Evolutionary conservation across 257 asterid species (phyloP).

Genomic region (Nemophila menziesii): DNA sequence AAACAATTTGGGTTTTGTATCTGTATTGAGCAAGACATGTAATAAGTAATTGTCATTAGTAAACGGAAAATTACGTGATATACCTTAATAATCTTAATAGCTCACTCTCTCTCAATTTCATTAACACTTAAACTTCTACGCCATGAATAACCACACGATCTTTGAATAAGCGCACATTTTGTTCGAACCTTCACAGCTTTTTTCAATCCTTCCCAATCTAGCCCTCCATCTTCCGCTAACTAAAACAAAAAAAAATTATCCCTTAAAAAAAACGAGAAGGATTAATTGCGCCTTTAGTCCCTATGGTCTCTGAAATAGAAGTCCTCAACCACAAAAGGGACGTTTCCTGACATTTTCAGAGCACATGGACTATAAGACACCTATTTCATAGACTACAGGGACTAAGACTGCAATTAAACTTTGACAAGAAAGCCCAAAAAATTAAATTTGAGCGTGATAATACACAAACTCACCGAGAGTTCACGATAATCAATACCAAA

Average conservation of each 20-base stretch:
- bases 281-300: no score
- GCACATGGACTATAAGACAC: no score
- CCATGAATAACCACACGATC: conserved; percentile 98
- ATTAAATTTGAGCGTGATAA: background rate
- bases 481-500: conserved; percentile 75
- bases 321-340: no score
- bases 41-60: no score
- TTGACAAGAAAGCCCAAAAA: no score
- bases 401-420: no score
- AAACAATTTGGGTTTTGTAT: conserved; percentile 69
- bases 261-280: no score
- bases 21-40: conserved; percentile 45
- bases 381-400: no score
- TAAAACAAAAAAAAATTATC: no score
- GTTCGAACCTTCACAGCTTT: conserved; percentile 63
- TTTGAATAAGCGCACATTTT: conserved; percentile 87
- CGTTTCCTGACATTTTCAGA: no score
- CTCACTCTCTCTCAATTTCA: conserved; percentile 72
- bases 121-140: conserved; percentile 79
- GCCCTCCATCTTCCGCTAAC: conserved; percentile 77
- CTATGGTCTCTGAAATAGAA: no score
- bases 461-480: conserved; percentile 53
- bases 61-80: conserved; percentile 10
- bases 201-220: conserved; percentile 65
- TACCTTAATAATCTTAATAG: conserved; percentile 73